Base-by-base conservation (phyloP, 768 basidiomycete genomes). In the Rhodotorula babjevae region DNA sequence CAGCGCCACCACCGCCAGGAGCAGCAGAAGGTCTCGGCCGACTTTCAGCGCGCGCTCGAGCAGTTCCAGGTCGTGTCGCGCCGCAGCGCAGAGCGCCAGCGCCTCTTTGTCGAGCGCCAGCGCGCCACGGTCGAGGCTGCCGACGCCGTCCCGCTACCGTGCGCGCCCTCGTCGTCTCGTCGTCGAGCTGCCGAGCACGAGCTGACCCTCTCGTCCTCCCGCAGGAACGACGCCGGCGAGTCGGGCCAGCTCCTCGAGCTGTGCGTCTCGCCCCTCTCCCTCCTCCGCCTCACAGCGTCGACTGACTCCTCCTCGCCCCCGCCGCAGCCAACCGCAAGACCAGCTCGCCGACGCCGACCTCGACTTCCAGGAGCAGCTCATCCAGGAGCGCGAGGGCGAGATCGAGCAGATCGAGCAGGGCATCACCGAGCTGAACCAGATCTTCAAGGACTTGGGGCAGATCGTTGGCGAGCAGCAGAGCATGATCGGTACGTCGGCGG, bases 351-450 rank as follows among this genome's bases (percentile, higher is more conserved):
- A 79, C 56, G 65, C 68, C 44, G 95, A 97, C 81, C 86, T 98
- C 33, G 92, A 92, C 23, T 94, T 94, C 80, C 96, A 98, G 81
- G 95, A 99, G 80, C 91, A 92, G 18, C 83, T 98, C 50, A 93
- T 96, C 65, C 88, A 90, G 63, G 96, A 99, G 79, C 89, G 96
- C 27, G 95, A 99, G 80, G 85, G 85, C 0, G 96, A 98, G 78
- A 98, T 98, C 66, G 87, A 90, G 63, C 93, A 97, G 79, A 99
- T 99, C 63, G 96, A 99, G 81, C 88, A 87, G 14, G 95, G 96
- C 14, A 97, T 99, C 67, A 92, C 95, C 78, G 95, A 99, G 81
- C 82, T 99, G 59, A 87, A 91, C 40, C 92, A 97, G 81, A 97
- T 99, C 79, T 98, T 99, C 85, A 87, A 91, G 62, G 94, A 98